A percentile compares a stretch with the other conserved stretches of the same genome.
phyloP scores from a whole-genome alignment of 2,329 filamentous ascomycete genomes.

The Paraconiothyrium brasiliense region DNA sequence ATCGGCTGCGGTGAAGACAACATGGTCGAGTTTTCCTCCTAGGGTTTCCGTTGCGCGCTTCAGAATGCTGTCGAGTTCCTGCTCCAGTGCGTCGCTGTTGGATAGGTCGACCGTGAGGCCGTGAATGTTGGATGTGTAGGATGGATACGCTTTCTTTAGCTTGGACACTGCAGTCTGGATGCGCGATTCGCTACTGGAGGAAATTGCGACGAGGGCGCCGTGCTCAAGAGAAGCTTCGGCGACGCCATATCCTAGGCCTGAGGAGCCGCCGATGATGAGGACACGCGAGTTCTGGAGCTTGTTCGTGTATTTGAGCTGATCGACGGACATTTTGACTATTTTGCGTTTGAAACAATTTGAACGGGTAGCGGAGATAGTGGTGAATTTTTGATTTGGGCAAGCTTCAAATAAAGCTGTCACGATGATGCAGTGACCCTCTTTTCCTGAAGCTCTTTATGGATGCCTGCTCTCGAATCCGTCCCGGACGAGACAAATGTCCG shows the following conservation, averaged over 20 bases:
- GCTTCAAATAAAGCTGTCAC: conserved; percentile 3
- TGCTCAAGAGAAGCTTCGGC: conserved; percentile 66
- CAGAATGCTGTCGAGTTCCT: conserved; percentile 59
- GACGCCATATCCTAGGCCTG: conserved; percentile 70
- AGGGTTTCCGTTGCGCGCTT: conserved; percentile 42
- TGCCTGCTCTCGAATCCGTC: background rate
- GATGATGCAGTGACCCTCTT: conserved; percentile 7
- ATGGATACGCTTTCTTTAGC: conserved; percentile 57
- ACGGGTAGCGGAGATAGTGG: too few relatives aligned
- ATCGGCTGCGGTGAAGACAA: conserved; percentile 67
- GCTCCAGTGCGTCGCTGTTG: conserved; percentile 56
- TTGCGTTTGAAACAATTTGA: background rate
- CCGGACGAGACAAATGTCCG: conserved; percentile 7
- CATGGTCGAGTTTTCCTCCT: conserved; percentile 60
- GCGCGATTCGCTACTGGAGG: conserved; percentile 64
- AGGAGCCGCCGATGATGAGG: conserved; percentile 70
- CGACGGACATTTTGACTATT: conserved; percentile 28
- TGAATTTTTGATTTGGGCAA: background rate
- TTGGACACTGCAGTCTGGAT: conserved; percentile 58
- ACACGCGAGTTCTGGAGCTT: conserved; percentile 60
- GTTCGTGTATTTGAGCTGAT: conserved; percentile 56
- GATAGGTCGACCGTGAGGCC: conserved; percentile 61
- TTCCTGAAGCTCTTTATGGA: background rate
- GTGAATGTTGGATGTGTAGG: conserved; percentile 49
- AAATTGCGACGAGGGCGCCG: conserved; percentile 66